Evolutionary conservation across 2,329 filamentous ascomycete genomes (phyloP).

Genomic region (Bretziella fagacearum): DNA sequence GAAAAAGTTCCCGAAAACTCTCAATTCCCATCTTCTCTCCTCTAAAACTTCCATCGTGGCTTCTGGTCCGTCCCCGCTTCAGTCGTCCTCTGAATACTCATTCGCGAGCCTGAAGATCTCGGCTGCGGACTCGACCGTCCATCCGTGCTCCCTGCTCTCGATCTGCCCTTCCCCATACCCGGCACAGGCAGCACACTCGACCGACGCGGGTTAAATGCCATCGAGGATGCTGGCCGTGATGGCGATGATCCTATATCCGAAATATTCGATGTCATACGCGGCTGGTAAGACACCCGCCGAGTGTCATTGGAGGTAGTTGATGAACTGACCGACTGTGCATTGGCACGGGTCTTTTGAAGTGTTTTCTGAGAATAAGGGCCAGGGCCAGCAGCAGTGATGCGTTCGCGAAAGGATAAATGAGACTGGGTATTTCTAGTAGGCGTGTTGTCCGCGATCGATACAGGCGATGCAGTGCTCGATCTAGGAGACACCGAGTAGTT

Average conservation of each 20-base stretch:
- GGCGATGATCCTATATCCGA: slow-evolving; percentile 4
- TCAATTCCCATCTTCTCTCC: slow-evolving; percentile 14
- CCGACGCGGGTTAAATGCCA: slow-evolving; percentile 31
- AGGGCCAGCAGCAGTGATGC: slow-evolving; percentile 29
- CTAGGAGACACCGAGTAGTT: slow-evolving; percentile 28
- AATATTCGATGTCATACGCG: slow-evolving; percentile 20
- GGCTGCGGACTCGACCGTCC: slow-evolving; percentile 35
- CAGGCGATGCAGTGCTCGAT: slow-evolving; percentile 31
- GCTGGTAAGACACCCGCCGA: slow-evolving; percentile 38
- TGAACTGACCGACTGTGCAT: slow-evolving; percentile 25
- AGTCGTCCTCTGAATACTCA: slow-evolving; percentile 26
- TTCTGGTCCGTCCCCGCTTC: slow-evolving; percentile 25
- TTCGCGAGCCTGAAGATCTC: slow-evolving; percentile 25
- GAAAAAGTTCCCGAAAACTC: no score
- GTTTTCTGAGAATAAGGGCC: slow-evolving; percentile 33
- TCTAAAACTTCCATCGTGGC: slow-evolving; percentile 33
- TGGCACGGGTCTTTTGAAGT: slow-evolving; percentile 27
- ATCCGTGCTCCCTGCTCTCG: slow-evolving; percentile 17
- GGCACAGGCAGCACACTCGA: slow-evolving; percentile 38
- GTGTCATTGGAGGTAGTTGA: slow-evolving; percentile 18
- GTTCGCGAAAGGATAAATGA: slow-evolving; percentile 37
- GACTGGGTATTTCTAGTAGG: slow-evolving; percentile 28
- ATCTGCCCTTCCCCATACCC: slow-evolving; percentile 20
- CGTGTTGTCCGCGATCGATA: slow-evolving; percentile 25
- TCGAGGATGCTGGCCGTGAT: slow-evolving; percentile 38